phyloP scores from a whole-genome alignment of 805 yeast genomes.

The Pichia pseudocactophila region DNA sequence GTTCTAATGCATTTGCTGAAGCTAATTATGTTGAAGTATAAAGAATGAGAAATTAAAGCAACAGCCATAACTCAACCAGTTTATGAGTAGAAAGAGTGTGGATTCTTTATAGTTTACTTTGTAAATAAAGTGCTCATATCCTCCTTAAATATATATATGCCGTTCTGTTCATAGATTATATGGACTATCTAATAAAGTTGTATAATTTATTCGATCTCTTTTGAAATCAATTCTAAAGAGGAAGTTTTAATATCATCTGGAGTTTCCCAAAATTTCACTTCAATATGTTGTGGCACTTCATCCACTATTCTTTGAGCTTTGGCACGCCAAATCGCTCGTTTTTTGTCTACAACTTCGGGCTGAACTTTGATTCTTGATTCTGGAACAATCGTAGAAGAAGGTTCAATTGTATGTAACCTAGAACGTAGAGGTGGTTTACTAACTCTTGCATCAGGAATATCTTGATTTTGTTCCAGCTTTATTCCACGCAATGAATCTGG shows the following conservation, averaged over 20 bases:
- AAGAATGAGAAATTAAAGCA: neutral
- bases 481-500: conserved; percentile 28
- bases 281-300: conserved; percentile 31
- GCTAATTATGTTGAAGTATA: conserved; percentile 15
- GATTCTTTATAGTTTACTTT: conserved; percentile 12
- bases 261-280: conserved; percentile 36
- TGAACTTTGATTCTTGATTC: neutral
- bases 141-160: neutral
- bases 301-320: conserved; percentile 37
- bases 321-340: conserved; percentile 47
- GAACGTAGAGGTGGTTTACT: neutral
- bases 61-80: neutral
- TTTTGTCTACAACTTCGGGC: conserved; percentile 30
- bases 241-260: conserved; percentile 33
- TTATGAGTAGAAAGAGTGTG: conserved; percentile 12
- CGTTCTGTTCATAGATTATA: neutral
- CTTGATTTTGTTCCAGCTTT: neutral
- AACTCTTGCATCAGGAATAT: neutral
- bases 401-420: neutral
- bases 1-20: conserved; percentile 32
- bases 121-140: neutral
- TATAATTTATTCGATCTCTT: conserved; percentile 3
- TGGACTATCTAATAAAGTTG: neutral
- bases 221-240: conserved; percentile 15
- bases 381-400: neutral